Conservation (phyloP, 441 rosid species). For the Bruguiera hainesii region DNA sequence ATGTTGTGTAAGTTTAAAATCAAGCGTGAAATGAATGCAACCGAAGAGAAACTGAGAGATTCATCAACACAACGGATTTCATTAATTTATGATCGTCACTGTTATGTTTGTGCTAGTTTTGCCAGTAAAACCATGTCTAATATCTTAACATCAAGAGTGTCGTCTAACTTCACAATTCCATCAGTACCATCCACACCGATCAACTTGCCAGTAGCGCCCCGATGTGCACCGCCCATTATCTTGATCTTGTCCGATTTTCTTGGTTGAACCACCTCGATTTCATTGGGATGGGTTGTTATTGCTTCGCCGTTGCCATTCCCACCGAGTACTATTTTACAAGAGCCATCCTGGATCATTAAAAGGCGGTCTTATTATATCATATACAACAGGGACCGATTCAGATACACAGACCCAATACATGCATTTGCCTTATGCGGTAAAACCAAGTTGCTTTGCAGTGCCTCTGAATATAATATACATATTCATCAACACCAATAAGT, state of each 20-base stretch:
- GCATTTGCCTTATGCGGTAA: neutral
- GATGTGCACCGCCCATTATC: slow-evolving; percentile 79
- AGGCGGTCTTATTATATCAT: neutral
- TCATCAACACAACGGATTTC: too few species aligned
- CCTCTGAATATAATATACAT: too few species aligned
- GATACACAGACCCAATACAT: neutral
- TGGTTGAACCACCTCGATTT: slow-evolving; percentile 69
- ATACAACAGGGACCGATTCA: neutral
- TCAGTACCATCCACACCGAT: slow-evolving; percentile 95
- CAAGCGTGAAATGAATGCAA: too few species aligned
- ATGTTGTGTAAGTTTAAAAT: too few species aligned
- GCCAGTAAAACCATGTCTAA: slow-evolving; percentile 78
- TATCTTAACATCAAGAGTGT: slow-evolving; percentile 87
- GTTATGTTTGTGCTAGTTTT: slow-evolving; percentile 28
- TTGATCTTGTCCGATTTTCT: slow-evolving; percentile 80
- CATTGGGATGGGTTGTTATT: slow-evolving; percentile 43
- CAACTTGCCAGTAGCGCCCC: slow-evolving; percentile 79
- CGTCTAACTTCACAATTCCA: slow-evolving; percentile 85
- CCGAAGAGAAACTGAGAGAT: too few species aligned
- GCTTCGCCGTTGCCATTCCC: slow-evolving; percentile 62
- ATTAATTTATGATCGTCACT: too few species aligned
- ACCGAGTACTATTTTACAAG: slow-evolving; percentile 71
- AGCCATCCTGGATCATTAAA: slow-evolving; percentile 65
- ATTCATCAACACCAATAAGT: neutral
- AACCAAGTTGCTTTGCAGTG: too few species aligned